Evolutionary conservation across 305 asterid genomes (phyloP), one percentile per base, ranked within the genome.

Genomic region (Rubia occidens): DNA sequence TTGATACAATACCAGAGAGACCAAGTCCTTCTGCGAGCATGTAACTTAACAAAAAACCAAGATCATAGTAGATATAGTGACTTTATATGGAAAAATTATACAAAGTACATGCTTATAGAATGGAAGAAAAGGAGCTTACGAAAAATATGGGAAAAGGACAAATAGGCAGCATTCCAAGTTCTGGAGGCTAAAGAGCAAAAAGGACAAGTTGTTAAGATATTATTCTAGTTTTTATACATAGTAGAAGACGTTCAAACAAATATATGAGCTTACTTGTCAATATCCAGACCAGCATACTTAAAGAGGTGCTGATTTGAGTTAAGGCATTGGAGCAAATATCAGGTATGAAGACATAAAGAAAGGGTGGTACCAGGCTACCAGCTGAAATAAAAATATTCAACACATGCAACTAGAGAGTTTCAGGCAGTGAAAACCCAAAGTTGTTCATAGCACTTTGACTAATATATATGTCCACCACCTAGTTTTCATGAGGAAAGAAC

Each of bases 1-100:
- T 94, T 40, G 99, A 94, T 24, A 94, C 97, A 42, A 94, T 94
- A 64, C 99, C 99, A 66, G 99, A 94, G 61, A 94, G 92, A 78
- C 99, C 96, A 79, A 91, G 91, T 74, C 99, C 99, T 89, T 94
- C 99, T 9, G 99, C 95, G 76, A 94, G 83, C 97, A 94, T 94
- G 77, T 94, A 94, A 53, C 97, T 94, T 75, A 47, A 79, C 32
- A 51, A 72, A 71, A 47, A 65, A 72, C 26, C 39, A 21, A 45
- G 54, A 40, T 32, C 53, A 69, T 56, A 20, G 6, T 14, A 5
- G 7, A 20, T 64, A 42, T 39, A 11, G 9, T 42, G 24, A 24
- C 11, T 72, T 39, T 14, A 45, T 39, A 43, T 11, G 54, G 43
- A 35, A 74, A 66, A 72, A 14, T 49, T 6, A 60, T 63, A 55